A percentile compares a stretch with the other conserved stretches of the same genome.
Conservation (phyloP, 768 basidiomycete genomes). For the Naganishia vishniacii region DNA sequence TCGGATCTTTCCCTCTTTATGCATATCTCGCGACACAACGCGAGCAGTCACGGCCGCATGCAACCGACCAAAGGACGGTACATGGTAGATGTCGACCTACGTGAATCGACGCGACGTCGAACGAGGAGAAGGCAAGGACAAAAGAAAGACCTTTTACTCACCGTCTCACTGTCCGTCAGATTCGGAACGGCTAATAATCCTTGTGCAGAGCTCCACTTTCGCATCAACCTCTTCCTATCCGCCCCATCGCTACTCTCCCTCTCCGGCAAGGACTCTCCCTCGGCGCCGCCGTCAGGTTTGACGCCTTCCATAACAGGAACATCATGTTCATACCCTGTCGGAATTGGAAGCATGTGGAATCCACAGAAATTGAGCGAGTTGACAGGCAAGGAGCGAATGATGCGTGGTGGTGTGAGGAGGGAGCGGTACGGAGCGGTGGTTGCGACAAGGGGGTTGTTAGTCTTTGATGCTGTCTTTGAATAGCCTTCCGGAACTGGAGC, state of each 20-base stretch:
- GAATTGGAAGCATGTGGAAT: constrained; percentile 61
- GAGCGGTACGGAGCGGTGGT: constrained; percentile 34
- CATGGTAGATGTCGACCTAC: constrained; percentile 79
- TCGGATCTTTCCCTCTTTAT: background rate
- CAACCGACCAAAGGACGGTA: constrained; percentile 64
- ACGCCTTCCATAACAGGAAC: constrained; percentile 1
- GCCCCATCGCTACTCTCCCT: background rate
- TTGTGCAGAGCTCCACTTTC: constrained; percentile 21
- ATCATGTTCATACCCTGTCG: constrained; percentile 3
- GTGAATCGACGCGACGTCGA: background rate
- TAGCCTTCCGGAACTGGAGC: constrained; percentile 53
- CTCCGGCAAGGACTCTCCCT: constrained; percentile 7
- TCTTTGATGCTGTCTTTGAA: constrained; percentile 53
- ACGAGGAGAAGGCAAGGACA: background rate
- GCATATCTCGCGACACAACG: background rate
- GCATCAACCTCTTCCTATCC: background rate
- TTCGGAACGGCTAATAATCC: constrained; percentile 73
- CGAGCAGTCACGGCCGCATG: constrained; percentile 73
- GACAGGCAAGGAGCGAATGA: constrained; percentile 71
- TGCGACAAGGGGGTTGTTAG: constrained; percentile 1
- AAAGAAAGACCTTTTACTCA: constrained; percentile 46
- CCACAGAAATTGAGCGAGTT: constrained; percentile 93
- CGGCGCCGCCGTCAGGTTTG: constrained; percentile 21
- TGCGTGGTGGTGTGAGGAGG: constrained; percentile 54
- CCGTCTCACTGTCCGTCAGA: constrained; percentile 77